Evolutionary conservation across 208 protist genomes (phyloP), one percentile per base, ranked within the genome.

Genomic region (Sergeia podlipaevii): DNA sequence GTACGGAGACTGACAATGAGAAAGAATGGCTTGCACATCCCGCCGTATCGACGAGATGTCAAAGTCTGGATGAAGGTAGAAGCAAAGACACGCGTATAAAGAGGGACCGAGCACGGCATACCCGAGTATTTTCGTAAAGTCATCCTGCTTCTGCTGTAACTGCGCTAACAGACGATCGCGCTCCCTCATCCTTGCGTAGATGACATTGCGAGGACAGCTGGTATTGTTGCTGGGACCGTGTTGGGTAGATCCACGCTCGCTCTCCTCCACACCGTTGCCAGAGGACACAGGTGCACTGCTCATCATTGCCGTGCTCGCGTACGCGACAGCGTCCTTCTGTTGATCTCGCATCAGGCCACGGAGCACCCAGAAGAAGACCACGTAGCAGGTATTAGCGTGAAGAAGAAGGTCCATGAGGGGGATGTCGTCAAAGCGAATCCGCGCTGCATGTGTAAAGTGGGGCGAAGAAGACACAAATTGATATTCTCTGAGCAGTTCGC

Each of bases 381-480:
- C 57, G 42, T 67, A 60, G 27, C 47, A 60, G 30, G 52, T 73
- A 49, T 79, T 84, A 53, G 44, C 42, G 50, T 84, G 68, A 2
- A 78, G 60, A 3, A 70, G 23, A 5, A 84, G 39, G 46, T 77
- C 77, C 10, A 79, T 42, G 0, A 84, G 52, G 4, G 71, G 70
- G 29, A 77, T n/a, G 11, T 38, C 21, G 29, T 83, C 69, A 1
- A 68, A 64, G 2, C 65, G 53, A 27, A 61, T 2, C 2, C 11
- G 1, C 13, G 34, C 21, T 2, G 23, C 11, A 11, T 42, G 1
- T 45, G n/a, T n/a, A n/a, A n/a, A n/a, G n/a, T n/a, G n/a, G n/a
- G n/a, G n/a, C n/a, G n/a, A n/a, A n/a, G n/a, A n/a, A n/a, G n/a
- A n/a, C n/a, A n/a, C n/a, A n/a, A n/a, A n/a, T n/a, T n/a, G n/a